These are phyloP conservation scores for Mycotypha africana DNA, from an alignment of 371 early-diverging fungal genomes.

Conservation along the genomic window DNA sequence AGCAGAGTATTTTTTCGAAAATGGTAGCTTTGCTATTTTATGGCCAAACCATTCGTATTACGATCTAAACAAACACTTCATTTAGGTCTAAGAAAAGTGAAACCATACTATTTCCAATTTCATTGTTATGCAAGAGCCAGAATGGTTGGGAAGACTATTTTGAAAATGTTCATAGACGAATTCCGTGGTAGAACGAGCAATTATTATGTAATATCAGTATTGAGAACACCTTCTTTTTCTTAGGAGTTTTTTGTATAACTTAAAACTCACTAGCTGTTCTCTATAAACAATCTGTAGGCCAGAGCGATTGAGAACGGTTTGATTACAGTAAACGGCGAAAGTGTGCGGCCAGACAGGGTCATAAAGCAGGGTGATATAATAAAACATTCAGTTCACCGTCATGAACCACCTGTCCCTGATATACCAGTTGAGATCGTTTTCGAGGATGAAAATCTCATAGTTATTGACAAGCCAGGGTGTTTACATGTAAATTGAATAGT, in stretches of 20 bases:
- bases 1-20: slow-evolving; percentile 45
- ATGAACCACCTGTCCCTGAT: slow-evolving; percentile 89
- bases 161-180: slow-evolving; percentile 78
- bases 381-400: slow-evolving; percentile 82
- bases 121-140: slow-evolving; percentile 86
- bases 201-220: slow-evolving; percentile 66
- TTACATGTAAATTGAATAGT: slow-evolving; percentile 67
- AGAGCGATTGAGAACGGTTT: slow-evolving; percentile 73
- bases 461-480: slow-evolving; percentile 87
- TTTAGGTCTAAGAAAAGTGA: slow-evolving; percentile 69
- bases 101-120: slow-evolving; percentile 81
- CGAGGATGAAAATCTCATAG: slow-evolving; percentile 60
- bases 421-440: slow-evolving; percentile 57
- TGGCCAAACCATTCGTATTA: too few relatives aligned
- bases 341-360: slow-evolving; percentile 42
- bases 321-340: slow-evolving; percentile 72
- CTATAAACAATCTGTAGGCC: slow-evolving; percentile 31
- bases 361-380: slow-evolving; percentile 73
- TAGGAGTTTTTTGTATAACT: too few relatives aligned
- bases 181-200: slow-evolving; percentile 77
- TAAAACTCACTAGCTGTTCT: too few relatives aligned
- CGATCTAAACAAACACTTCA: not conserved
- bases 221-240: too few relatives aligned
- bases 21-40: too few relatives aligned
- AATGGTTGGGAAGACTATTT: slow-evolving; percentile 72